phyloP scores from a whole-genome alignment of 1,284 basidiomycete species.

The Ganoderma boninense region DNA sequence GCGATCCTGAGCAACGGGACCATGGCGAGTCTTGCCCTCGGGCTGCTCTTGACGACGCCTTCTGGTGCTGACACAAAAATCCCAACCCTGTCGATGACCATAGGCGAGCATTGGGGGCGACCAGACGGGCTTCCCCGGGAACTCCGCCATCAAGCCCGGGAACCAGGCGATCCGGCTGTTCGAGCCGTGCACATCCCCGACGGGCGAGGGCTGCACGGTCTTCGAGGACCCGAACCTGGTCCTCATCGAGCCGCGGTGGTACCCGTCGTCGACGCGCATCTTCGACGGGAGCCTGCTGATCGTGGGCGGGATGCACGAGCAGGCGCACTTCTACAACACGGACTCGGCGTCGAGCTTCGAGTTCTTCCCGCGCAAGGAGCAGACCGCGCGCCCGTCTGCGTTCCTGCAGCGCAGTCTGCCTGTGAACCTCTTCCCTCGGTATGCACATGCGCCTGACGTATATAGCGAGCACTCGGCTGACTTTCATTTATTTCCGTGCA shows the following conservation, averaged over 20 bases:
- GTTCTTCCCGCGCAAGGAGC: constrained; percentile 60
- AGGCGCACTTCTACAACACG: constrained; percentile 47
- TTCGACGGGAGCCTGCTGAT: constrained; percentile 52
- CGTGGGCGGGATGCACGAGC: constrained; percentile 48
- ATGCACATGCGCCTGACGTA: not conserved
- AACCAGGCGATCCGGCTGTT: constrained; percentile 45
- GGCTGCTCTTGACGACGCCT: too few relatives aligned
- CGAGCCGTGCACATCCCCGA: constrained; percentile 44
- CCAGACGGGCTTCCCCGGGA: constrained; percentile 49
- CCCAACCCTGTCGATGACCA: not conserved
- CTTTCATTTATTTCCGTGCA: constrained; percentile 2
- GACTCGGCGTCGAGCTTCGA: constrained; percentile 57
- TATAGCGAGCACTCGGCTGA: not conserved
- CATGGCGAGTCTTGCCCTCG: constrained; percentile 43
- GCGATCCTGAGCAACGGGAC: constrained; percentile 54
- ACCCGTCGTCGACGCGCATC: constrained; percentile 49
- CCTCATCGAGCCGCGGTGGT: constrained; percentile 49
- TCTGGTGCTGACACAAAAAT: too few relatives aligned
- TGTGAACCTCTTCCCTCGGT: constrained; percentile 36
- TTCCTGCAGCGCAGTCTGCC: constrained; percentile 48
- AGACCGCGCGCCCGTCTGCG: constrained; percentile 51
- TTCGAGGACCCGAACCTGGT: constrained; percentile 49
- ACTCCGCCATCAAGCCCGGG: constrained; percentile 40
- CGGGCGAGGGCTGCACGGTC: constrained; percentile 46
- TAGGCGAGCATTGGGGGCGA: constrained; percentile 53